Base-by-base conservation (phyloP, 2,329 filamentous ascomycete species). In the Ophiostoma sp. region DNA sequence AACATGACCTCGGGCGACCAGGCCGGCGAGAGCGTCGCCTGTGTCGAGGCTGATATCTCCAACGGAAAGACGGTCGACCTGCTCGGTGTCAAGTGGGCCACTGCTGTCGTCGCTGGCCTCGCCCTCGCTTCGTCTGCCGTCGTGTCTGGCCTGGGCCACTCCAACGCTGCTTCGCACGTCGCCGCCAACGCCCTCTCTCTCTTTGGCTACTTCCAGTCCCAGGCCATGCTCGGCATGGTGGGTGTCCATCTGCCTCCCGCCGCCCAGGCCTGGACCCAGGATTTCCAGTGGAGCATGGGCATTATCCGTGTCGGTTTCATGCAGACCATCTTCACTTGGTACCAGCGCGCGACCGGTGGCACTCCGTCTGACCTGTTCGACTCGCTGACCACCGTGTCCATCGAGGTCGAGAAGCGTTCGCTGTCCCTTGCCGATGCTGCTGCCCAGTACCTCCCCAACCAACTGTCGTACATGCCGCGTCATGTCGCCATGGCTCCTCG, bases 281-380 rank as follows among this genome's bases (percentile, higher is more conserved):
- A 95, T 78, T 95, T 96, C 81, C 89, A 93, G 77, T 96, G 92
- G 92, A 92, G 87, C 75, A 93, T 96, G 90, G 92, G 92, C 74
- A 91, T 96, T 73, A 94, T 96, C 76, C 86, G 86, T 66, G 84
- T 95, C 67, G 80, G 82, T 45, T 95, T 95, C 78, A 83, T 96
- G 77, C 90, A 96, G 78, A 82, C 81, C 27, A 89, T 95, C 74
- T 89, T 90, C 68, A 93, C 91, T 44, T 96, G 92, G 92, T 96
- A 96, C 78, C 92, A 94, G 79, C 89, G 91, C 69, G 85, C 92
- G 1, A 96, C 92, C 1, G 92, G 92, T 66, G 92, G 92, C 71
- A 90, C 85, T 14, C 90, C 92, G 4, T 87, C 90, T 1, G 90
- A 86, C 16, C 82, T 93, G 58, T 85, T 95, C 65, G 88, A 90